phyloP scores from a whole-genome alignment of 768 basidiomycete species.

The Rhodosporidiobolus odoratus region DNA sequence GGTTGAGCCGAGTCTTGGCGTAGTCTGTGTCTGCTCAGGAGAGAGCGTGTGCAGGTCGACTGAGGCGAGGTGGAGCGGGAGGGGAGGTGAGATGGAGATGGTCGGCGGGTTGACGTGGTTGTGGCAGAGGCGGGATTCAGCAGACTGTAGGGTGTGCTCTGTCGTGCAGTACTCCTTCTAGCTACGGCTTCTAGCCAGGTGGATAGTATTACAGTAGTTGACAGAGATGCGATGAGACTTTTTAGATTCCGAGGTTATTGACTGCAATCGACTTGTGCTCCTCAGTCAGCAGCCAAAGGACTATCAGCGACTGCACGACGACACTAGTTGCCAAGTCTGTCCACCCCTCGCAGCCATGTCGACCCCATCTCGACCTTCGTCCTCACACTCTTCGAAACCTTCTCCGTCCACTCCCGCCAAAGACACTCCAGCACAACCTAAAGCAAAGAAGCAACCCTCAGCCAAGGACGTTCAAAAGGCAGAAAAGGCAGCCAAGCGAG shows the following conservation, averaged over 20 bases:
- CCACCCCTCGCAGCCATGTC: background rate
- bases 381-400: background rate
- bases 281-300: too few species aligned
- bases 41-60: background rate
- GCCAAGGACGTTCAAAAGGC: constrained; percentile 21
- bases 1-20: too few species aligned
- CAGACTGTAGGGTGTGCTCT: too few species aligned
- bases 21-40: background rate
- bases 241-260: too few species aligned
- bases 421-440: background rate
- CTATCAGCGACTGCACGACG: background rate
- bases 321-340: background rate
- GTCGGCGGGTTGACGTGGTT: too few species aligned
- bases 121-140: too few species aligned
- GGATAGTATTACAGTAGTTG: too few species aligned
- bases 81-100: too few species aligned
- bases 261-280: too few species aligned
- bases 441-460: constrained; percentile 1
- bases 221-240: too few species aligned
- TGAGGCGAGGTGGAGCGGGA: background rate
- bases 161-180: too few species aligned
- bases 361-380: background rate
- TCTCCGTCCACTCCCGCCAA: background rate
- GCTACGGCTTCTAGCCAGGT: too few species aligned
- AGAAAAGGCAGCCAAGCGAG: constrained; percentile 23